Evolutionary conservation across 2,329 filamentous ascomycete genomes (phyloP).

Genomic region (Diaporthe sp.): DNA sequence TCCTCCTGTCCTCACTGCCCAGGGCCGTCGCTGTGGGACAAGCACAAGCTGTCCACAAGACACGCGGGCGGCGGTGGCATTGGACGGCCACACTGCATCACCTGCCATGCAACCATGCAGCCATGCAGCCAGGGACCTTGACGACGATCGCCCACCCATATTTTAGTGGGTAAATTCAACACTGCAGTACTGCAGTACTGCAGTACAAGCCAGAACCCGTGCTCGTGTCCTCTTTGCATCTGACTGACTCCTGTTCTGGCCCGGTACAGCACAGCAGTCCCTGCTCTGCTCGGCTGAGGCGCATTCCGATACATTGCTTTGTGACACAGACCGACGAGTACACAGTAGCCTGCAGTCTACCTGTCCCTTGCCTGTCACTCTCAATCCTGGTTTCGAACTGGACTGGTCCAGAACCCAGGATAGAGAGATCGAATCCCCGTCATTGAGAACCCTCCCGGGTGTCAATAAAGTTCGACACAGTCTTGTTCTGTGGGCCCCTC

Average conservation of each 20-base stretch:
- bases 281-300: constrained; percentile 13
- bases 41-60: constrained; percentile 21
- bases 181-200: no score
- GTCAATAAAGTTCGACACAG: constrained; percentile 11
- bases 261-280: background rate
- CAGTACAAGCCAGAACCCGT: background rate
- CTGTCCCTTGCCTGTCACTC: background rate
- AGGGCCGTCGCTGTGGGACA: background rate
- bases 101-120: background rate
- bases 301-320: background rate
- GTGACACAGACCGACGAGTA: background rate
- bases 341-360: background rate
- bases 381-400: background rate
- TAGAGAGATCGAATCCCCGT: background rate
- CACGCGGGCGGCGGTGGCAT: constrained; percentile 1
- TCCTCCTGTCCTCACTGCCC: no score
- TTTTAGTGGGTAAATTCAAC: constrained; percentile 18
- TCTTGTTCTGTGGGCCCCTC: constrained; percentile 25
- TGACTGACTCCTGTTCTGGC: background rate
- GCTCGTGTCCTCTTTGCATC: background rate
- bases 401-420: background rate
- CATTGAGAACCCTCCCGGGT: background rate
- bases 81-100: constrained; percentile 18
- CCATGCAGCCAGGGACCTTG: constrained; percentile 17
- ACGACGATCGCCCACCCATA: constrained; percentile 5